Evolutionary conservation across 1,139 yeast species (phyloP), one percentile per base, ranked within the genome.

Genomic region (Debaryomyces nepalensis): DNA sequence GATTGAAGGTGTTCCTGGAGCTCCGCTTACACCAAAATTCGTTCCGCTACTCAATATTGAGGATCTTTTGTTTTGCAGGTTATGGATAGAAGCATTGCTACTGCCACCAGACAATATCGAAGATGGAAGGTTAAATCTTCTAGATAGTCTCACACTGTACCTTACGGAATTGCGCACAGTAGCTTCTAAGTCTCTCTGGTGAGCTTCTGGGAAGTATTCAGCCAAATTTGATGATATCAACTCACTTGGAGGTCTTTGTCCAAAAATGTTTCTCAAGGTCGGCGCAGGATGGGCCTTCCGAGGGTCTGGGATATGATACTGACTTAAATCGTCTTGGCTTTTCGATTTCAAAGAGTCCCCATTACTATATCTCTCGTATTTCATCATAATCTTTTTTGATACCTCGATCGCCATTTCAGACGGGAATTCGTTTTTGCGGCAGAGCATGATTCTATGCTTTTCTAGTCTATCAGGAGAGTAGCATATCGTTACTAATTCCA

Each of bases 211-310:
- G 71, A 93, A 93, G 61, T 87, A 93, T 51, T 91, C 97, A 1
- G 90, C 86, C 54, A 93, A 70, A 58, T 93, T 90, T 9, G 93
- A 84, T 1, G 97, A 88, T 50, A 93, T 93, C 56, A 90, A 77
- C 59, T 90, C 97, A 49, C 95, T 84, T 2, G 97, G 93, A 9
- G 99, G 99, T 55, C 98, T 75, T 58, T 89, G 97, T 11, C 95
- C 95, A 58, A 86, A 85, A 49, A 88, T 79, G 47, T 77, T 77
- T 49, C 78, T 76, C 64, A 73, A 68, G 3, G 63, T 60, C 2
- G 66, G 59, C 15, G 18, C 15, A 4, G 37, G 21, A n/a, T 21
- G 18, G 4, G 23, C 21, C 11, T 53, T 47, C 39, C 53, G 50
- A 23, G 50, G 49, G 44, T 55, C 63, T 24, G 68, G 59, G 26